Evolutionary conservation across 768 basidiomycete genomes (phyloP), one percentile per base, ranked within the genome.

Genomic region (Hericium rajendrae): DNA sequence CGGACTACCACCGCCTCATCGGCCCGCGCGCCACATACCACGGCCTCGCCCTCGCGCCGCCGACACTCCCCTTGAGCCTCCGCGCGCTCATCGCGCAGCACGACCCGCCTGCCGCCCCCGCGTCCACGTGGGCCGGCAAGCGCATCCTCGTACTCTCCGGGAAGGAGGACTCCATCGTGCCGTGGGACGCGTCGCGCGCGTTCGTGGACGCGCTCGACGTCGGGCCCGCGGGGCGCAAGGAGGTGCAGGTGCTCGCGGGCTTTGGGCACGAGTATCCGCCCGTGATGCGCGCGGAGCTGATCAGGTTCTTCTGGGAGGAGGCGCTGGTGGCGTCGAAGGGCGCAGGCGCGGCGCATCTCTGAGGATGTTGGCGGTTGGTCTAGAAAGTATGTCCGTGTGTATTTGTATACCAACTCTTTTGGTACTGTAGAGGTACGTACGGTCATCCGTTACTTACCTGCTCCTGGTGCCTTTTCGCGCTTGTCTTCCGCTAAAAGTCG

Each of bases 101-200:
- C 26, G 80, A 83, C 60, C 80, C 84, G 0, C 68, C 66, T 3
- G 70, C 73, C 39, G 70, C 79, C 4, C 80, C 76, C 60, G 64
- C 70, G 12, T 68, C 73, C 18, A 59, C 57, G 2, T 75, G 72
- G 38, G 39, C 40, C 24, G 59, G 53, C 1, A 91, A 91, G 73
- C 81, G 82, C 64, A 76, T 94, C 13, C 75, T 94, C 5, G 82
- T 87, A 2, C 68, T 94, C 3, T 82, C 83, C 0, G 91, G 90
- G 0, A 65, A 20, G 50, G 68, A 63, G 5, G 77, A 78, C 56
- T 55, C 54, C 48, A 59, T 75, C 11, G 76, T 76, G 38, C 74
- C 72, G 4, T 66, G 68, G 57, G 59, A 40, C 22, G 64, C 59
- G 41, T 70, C 69, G 26, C 20, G 62, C 50, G 56, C 59, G 10